Evolutionary conservation across 345 rosid species (phyloP).

Genomic region (Eucalyptus polybractea): DNA sequence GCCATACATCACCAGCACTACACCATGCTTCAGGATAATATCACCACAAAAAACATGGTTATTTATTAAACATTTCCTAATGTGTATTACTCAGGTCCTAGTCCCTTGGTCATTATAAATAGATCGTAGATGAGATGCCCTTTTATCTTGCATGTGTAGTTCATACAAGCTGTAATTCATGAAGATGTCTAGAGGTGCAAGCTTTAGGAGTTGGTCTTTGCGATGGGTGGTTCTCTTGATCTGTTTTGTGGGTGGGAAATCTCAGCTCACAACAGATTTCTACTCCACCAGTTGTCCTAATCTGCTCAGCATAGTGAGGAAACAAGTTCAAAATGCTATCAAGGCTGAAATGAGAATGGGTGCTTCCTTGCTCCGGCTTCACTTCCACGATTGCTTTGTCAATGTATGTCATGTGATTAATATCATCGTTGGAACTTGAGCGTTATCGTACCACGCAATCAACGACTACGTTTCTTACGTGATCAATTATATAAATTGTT

Average conservation of each 20-base stretch:
- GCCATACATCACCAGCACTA: constrained; percentile 36
- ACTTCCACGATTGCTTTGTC: constrained; percentile 69
- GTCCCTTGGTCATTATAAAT: not conserved
- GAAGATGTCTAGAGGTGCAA: constrained; percentile 1
- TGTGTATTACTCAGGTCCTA: not conserved
- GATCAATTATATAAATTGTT: not conserved
- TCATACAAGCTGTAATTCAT: not conserved
- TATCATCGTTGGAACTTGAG: not conserved
- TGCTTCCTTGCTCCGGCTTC: constrained; percentile 56
- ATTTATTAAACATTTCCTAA: not conserved
- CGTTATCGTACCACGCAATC: not conserved
- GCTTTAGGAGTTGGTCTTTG: not conserved
- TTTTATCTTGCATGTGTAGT: not conserved
- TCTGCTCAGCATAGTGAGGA: constrained; percentile 23
- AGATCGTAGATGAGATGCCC: not conserved
- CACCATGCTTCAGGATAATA: not conserved
- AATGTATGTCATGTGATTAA: constrained; percentile 19
- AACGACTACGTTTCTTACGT: not conserved
- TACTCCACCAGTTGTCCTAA: constrained; percentile 43
- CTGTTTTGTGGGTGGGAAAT: constrained; percentile 13
- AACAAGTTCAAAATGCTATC: constrained; percentile 30
- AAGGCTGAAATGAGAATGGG: constrained; percentile 57
- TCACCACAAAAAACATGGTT: not conserved
- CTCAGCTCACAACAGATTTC: constrained; percentile 34
- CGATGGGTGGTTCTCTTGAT: constrained; percentile 7